phyloP scores from a whole-genome alignment of 495 filamentous ascomycete genomes.

The Aspergillus hancockii region DNA sequence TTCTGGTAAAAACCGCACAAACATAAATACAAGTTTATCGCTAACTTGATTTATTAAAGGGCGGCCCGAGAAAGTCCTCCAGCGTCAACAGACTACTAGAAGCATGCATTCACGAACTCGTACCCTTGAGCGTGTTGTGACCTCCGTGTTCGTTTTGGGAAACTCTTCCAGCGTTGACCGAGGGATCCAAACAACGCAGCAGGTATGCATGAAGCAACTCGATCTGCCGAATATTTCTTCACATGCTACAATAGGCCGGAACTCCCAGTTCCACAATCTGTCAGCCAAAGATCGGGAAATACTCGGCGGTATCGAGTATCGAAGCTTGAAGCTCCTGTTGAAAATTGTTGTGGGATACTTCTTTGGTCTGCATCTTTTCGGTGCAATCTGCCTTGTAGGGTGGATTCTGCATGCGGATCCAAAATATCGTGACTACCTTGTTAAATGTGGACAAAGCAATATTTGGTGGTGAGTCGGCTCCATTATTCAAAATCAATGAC shows the following conservation, averaged over 20 bases:
- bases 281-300: constrained; percentile 59
- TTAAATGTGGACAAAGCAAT: constrained; percentile 53
- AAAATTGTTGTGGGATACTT: constrained; percentile 64
- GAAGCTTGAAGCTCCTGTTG: constrained; percentile 56
- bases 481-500: too few species aligned
- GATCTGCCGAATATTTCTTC: constrained; percentile 31
- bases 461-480: constrained; percentile 78
- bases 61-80: too few species aligned
- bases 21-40: too few species aligned
- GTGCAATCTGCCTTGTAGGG: constrained; percentile 60
- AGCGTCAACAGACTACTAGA: too few species aligned
- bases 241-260: constrained; percentile 68
- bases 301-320: constrained; percentile 65
- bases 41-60: too few species aligned
- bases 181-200: too few species aligned
- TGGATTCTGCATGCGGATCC: constrained; percentile 63
- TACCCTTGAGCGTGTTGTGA: constrained; percentile 16
- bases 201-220: too few species aligned
- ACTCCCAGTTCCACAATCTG: constrained; percentile 74
- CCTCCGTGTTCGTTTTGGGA: constrained; percentile 12
- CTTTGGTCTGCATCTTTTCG: constrained; percentile 64
- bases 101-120: too few species aligned
- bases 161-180: constrained; percentile 7
- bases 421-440: constrained; percentile 57
- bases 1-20: too few species aligned